A percentile compares a stretch with the other conserved stretches of the same genome.
These are phyloP conservation scores for Chenopodium formosanum DNA, from an alignment of 148 eudicot species.

Conservation along the genomic window DNA sequence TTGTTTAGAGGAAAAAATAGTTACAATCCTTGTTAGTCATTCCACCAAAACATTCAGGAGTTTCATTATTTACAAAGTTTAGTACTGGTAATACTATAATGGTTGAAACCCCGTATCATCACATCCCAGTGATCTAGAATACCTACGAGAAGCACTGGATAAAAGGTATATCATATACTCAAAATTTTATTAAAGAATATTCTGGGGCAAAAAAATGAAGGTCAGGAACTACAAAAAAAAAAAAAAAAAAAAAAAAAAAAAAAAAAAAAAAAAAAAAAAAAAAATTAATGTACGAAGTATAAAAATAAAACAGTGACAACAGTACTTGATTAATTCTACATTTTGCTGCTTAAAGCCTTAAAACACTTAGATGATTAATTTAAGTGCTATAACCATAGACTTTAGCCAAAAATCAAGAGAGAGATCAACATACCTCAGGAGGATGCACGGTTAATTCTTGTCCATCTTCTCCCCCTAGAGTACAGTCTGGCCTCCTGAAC, in stretches of 20 bases:
- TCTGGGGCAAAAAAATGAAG: background rate
- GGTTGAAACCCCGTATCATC: background rate
- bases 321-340: background rate
- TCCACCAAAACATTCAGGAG: background rate
- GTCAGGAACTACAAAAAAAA: background rate
- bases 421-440: constrained; percentile 60
- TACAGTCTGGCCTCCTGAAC: constrained; percentile 90
- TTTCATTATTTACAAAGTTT: background rate
- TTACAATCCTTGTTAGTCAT: background rate
- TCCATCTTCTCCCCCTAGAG: constrained; percentile 83
- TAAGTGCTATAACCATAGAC: background rate
- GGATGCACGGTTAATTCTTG: constrained; percentile 80
- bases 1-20: background rate
- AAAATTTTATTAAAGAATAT: too few relatives aligned
- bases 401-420: background rate
- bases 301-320: background rate
- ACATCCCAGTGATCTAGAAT: background rate
- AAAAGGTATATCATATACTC: too few relatives aligned
- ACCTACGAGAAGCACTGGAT: background rate
- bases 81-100: background rate
- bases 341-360: background rate
- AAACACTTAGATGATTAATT: background rate
- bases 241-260: too few relatives aligned
- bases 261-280: background rate
- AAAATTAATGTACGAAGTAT: background rate